Conservation (phyloP, 2,329 filamentous ascomycete species). For the Aspergillus niger region DNA sequence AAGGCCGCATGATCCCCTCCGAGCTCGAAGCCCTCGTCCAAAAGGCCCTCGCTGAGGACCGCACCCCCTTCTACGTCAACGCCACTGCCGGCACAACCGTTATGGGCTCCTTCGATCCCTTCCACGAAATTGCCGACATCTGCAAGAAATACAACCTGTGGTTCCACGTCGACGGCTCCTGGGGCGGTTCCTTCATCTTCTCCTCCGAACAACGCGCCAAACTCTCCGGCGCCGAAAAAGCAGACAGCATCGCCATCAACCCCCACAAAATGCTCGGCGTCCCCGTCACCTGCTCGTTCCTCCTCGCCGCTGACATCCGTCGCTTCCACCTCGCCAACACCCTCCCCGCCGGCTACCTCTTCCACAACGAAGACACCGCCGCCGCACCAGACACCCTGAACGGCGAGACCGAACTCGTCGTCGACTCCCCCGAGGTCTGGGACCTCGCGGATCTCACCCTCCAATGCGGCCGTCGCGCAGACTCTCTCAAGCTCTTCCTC, state of each 20-base stretch:
- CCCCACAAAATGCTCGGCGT: constrained; percentile 98
- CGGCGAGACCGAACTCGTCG: constrained; percentile 26
- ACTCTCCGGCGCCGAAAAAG: constrained; percentile 70
- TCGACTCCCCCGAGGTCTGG: constrained; percentile 64
- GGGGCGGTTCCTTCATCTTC: constrained; percentile 86
- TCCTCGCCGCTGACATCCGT: constrained; percentile 74
- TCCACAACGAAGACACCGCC: constrained; percentile 59
- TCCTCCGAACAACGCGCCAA: constrained; percentile 64
- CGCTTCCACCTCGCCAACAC: constrained; percentile 84
- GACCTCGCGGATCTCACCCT: constrained; percentile 91
- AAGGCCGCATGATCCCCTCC: constrained; percentile 69
- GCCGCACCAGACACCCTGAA: constrained; percentile 21
- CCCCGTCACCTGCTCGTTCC: constrained; percentile 86
- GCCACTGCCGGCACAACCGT: constrained; percentile 95
- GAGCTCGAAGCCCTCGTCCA: constrained; percentile 66
- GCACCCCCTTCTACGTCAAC: constrained; percentile 91
- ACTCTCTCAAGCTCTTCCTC: constrained; percentile 83
- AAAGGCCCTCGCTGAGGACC: constrained; percentile 64
- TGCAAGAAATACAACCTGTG: constrained; percentile 75
- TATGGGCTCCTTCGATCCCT: constrained; percentile 82
- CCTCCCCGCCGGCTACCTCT: constrained; percentile 81
- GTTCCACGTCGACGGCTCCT: constrained; percentile 90
- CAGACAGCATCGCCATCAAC: constrained; percentile 83
- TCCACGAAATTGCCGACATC: constrained; percentile 68
- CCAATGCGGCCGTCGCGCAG: constrained; percentile 86